A percentile compares a stretch with the other conserved stretches of the same genome.
These are phyloP conservation scores for Colletotrichum destructivum DNA, from an alignment of 2,329 filamentous ascomycete species.

Conservation along the genomic window DNA sequence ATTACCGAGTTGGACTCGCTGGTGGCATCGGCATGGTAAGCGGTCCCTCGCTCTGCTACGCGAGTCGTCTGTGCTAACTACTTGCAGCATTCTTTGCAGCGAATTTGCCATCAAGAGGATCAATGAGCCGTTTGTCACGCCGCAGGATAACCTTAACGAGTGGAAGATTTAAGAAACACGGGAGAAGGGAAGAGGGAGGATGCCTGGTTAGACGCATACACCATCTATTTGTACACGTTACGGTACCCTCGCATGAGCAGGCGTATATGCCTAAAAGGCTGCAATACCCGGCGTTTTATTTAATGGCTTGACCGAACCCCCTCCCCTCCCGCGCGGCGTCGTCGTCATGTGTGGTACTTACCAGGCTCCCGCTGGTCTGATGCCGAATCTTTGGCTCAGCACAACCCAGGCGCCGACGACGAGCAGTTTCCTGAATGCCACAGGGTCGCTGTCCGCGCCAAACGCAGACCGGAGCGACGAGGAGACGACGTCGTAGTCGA, in stretches of 20 bases:
- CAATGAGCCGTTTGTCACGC: conserved; percentile 89
- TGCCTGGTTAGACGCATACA: conserved; percentile 16
- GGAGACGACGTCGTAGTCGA: background rate
- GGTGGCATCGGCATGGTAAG: conserved; percentile 89
- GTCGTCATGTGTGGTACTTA: too few relatives aligned
- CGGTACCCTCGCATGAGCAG: conserved; percentile 34
- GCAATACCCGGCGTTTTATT: conserved; percentile 41
- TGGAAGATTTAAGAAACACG: conserved; percentile 75
- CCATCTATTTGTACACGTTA: conserved; percentile 26
- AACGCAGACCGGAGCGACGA: background rate
- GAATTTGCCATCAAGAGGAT: conserved; percentile 96
- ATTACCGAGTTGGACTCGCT: conserved; percentile 92
- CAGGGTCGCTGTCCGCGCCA: background rate
- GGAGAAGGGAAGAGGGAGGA: background rate
- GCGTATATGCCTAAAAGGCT: conserved; percentile 22
- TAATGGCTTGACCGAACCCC: background rate
- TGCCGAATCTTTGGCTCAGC: background rate
- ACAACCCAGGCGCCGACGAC: background rate
- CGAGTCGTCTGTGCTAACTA: conserved; percentile 43
- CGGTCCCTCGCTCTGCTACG: conserved; percentile 35
- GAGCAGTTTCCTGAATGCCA: background rate
- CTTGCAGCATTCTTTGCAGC: conserved; percentile 86
- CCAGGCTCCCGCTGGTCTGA: background rate
- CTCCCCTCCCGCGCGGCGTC: background rate
- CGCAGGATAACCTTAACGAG: conserved; percentile 81